phyloP scores from a whole-genome alignment of 345 rosid species.

The Populus deltoides region DNA sequence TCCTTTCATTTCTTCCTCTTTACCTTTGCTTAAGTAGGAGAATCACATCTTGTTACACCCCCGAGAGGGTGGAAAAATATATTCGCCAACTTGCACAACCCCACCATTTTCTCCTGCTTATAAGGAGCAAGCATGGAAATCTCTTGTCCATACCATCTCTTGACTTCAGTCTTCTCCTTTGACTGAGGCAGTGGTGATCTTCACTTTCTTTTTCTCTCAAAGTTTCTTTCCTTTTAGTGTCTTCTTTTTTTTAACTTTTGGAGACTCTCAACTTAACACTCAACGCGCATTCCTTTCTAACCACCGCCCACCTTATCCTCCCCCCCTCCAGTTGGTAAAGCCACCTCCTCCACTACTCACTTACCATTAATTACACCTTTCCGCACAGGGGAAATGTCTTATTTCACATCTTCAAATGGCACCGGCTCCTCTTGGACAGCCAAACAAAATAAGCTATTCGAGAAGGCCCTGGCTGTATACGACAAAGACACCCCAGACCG shows the following conservation, averaged over 20 bases:
- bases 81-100: conserved; percentile 48
- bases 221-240: conserved; percentile 9
- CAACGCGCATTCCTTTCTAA: not conserved
- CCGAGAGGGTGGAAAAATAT: not conserved
- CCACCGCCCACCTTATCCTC: not conserved
- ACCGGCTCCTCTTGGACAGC: conserved; percentile 63
- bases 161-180: conserved; percentile 40
- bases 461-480: conserved; percentile 73
- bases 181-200: conserved; percentile 16
- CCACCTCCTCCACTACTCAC: no score
- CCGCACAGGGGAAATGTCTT: not conserved
- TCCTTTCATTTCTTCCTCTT: conserved; percentile 17
- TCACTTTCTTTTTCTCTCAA: not conserved
- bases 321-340: no score
- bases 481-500: conserved; percentile 91
- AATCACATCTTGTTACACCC: conserved; percentile 32
- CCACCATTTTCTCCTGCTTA: conserved; percentile 33
- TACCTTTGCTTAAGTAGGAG: conserved; percentile 33
- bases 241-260: not conserved
- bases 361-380: not conserved
- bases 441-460: conserved; percentile 75
- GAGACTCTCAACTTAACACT: not conserved
- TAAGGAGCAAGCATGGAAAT: conserved; percentile 38
- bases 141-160: conserved; percentile 38
- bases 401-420: conserved; percentile 39